Percentiles rank a stretch among this genome's conserved stretches.
Evolutionary conservation across 2,329 filamentous ascomycete genomes (phyloP).

Genomic region (Xylariomycetidae sp.): DNA sequence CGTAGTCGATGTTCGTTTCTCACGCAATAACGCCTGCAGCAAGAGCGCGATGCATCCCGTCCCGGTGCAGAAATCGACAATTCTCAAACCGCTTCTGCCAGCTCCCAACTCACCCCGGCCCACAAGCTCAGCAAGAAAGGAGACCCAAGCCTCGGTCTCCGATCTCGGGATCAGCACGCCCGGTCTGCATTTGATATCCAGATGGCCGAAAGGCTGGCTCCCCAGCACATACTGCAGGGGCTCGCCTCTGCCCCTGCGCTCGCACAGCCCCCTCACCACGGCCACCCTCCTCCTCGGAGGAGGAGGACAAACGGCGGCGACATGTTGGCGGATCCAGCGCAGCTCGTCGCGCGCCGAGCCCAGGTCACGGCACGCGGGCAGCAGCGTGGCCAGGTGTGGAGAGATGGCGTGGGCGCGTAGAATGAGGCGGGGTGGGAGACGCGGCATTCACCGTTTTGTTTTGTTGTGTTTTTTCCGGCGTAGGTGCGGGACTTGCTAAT

Average conservation of each 20-base stretch:
- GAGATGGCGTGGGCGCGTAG: slow-evolving; percentile 49
- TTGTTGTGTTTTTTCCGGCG: no score
- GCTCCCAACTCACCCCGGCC: slow-evolving; percentile 8
- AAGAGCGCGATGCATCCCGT: slow-evolving; percentile 85
- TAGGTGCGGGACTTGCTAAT: no score
- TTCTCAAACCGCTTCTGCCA: slow-evolving; percentile 36
- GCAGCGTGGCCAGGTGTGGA: slow-evolving; percentile 53
- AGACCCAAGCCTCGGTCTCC: slow-evolving; percentile 68
- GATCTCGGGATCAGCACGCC: slow-evolving; percentile 84
- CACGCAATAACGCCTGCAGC: slow-evolving; percentile 58
- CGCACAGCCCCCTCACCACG: slow-evolving; percentile 35
- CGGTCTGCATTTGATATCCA: slow-evolving; percentile 71
- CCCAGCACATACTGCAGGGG: slow-evolving; percentile 90
- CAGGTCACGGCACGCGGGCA: slow-evolving; percentile 60
- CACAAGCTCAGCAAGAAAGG: slow-evolving; percentile 42
- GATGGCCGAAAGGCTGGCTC: slow-evolving; percentile 77
- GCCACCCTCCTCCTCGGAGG: not conserved
- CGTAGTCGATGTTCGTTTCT: slow-evolving; percentile 25
- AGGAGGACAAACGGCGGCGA: slow-evolving; percentile 4
- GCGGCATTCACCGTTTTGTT: no score
- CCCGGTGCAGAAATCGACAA: slow-evolving; percentile 87
- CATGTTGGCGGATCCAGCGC: slow-evolving; percentile 66
- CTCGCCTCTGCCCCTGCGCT: slow-evolving; percentile 52
- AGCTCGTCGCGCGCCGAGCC: slow-evolving; percentile 64
- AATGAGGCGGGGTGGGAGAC: slow-evolving; percentile 55